Evolutionary conservation across 352 stramenopile genomes (phyloP), one percentile per base, ranked within the genome.

Genomic region (Phytophthora gonapodyides): DNA sequence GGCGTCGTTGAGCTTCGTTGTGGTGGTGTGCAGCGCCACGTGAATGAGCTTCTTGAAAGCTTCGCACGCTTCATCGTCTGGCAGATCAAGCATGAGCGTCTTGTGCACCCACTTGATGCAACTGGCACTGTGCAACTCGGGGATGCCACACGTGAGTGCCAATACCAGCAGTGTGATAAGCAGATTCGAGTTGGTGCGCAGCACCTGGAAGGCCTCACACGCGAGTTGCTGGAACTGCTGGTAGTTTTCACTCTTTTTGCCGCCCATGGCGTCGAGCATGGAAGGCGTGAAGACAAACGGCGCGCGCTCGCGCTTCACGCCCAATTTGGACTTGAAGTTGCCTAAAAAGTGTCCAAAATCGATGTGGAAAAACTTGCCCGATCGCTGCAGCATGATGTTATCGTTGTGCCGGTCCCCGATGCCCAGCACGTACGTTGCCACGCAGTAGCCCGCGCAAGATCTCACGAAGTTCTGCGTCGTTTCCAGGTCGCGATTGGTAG

Each of bases 341-440:
- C 93, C 93, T 24, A 98, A 67, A 49, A 98, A 98, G 62, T 98
- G 94, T 1, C 96, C 95, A 64, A 98, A 98, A 53, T 98, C 96
- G 49, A 98, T 98, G 82, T 98, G 96, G 72, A 98, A 98, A 19
- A 98, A 84, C 58, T 96, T 96, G 0, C 95, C 95, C 5, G 93
- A 88, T 15, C 80, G 78, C 62, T 96, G 96, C 43, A 98, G 71
- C 96, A 98, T 98, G 49, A 98, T 85, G 65, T 98, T 98, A 68
- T 98, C 94, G 61, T 97, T 97, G 73, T 98, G 94, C 7, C 94
- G 87, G 53, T 98, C 94, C 7, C 94, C 94, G 34, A 98, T 94
- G 30, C 94, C 94, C 12, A 98, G 62, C 4, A 98, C 89, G 61
- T 97, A 98, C 13, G 91, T 98, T 9, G 93, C 91, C 2, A 98